phyloP scores from a whole-genome alignment of 768 basidiomycete species.

The Scleroderma citrinum region DNA sequence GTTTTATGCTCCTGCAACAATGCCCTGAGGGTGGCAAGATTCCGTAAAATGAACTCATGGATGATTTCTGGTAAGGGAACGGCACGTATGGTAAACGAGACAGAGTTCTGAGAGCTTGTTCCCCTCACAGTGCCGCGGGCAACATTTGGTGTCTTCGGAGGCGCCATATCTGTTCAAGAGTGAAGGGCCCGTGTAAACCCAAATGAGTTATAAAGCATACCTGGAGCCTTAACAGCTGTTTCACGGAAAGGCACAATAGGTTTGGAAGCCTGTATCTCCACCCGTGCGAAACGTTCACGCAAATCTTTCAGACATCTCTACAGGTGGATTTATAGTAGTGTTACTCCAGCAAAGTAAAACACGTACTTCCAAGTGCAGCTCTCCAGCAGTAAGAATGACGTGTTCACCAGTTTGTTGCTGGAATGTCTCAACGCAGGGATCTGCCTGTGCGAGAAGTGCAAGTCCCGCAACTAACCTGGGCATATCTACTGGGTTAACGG shows the following conservation, averaged over 20 bases:
- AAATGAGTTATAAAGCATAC: constrained; percentile 33
- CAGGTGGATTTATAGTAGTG: not conserved
- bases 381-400: constrained; percentile 93
- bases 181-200: constrained; percentile 1
- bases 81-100: constrained; percentile 82
- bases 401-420: constrained; percentile 97
- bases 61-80: constrained; percentile 68
- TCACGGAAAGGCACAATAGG: constrained; percentile 98
- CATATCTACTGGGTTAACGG: constrained; percentile 77
- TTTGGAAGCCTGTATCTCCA: constrained; percentile 89
- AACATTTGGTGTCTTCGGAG: constrained; percentile 66
- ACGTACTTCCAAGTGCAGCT: constrained; percentile 85
- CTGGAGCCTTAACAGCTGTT: constrained; percentile 76
- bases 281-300: constrained; percentile 89
- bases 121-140: constrained; percentile 76
- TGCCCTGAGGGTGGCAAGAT: constrained; percentile 56
- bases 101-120: constrained; percentile 58
- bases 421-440: constrained; percentile 96
- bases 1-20: constrained; percentile 48
- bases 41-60: constrained; percentile 71
- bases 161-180: constrained; percentile 67
- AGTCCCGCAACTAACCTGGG: constrained; percentile 82
- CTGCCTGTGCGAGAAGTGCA: constrained; percentile 85
- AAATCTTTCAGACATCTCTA: constrained; percentile 95
- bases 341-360: not conserved